Conservation (phyloP, 768 basidiomycete species). For the Leucosporidium scottii region DNA sequence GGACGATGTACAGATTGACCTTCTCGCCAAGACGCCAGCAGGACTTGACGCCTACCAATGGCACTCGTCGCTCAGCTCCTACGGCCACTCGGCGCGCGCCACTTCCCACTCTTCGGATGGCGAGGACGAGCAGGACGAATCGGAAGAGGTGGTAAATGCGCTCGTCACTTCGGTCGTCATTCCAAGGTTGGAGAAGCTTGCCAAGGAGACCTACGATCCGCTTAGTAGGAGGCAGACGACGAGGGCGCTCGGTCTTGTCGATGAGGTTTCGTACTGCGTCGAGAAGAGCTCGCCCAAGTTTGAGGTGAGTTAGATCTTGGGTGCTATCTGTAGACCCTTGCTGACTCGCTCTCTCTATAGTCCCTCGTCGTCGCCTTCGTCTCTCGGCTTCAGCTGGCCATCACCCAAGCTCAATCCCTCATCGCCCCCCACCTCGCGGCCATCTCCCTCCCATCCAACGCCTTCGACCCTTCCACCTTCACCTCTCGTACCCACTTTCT, state of each 20-base stretch:
- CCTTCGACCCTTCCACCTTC: slow-evolving; percentile 43
- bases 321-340: neutral
- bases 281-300: slow-evolving; percentile 42
- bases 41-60: slow-evolving; percentile 43
- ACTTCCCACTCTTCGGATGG: neutral
- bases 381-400: slow-evolving; percentile 17
- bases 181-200: slow-evolving; percentile 40
- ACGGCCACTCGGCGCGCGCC: slow-evolving; percentile 33
- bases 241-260: slow-evolving; percentile 42
- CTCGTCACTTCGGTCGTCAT: slow-evolving; percentile 44
- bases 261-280: slow-evolving; percentile 43
- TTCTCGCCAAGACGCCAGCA: slow-evolving; percentile 18
- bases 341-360: slow-evolving; percentile 16
- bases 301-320: slow-evolving; percentile 38
- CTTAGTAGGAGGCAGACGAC: slow-evolving; percentile 42
- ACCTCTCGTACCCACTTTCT: slow-evolving; percentile 41
- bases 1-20: slow-evolving; percentile 23
- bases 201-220: slow-evolving; percentile 42
- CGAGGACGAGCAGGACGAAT: slow-evolving; percentile 42
- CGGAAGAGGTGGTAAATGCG: slow-evolving; percentile 41
- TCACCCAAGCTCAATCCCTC: slow-evolving; percentile 13
- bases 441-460: slow-evolving; percentile 37
- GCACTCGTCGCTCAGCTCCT: slow-evolving; percentile 14
- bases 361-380: slow-evolving; percentile 27
- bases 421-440: slow-evolving; percentile 22